Evolutionary conservation across 164 flowering plant species (phyloP).

Genomic region (Vitis amurensis): DNA sequence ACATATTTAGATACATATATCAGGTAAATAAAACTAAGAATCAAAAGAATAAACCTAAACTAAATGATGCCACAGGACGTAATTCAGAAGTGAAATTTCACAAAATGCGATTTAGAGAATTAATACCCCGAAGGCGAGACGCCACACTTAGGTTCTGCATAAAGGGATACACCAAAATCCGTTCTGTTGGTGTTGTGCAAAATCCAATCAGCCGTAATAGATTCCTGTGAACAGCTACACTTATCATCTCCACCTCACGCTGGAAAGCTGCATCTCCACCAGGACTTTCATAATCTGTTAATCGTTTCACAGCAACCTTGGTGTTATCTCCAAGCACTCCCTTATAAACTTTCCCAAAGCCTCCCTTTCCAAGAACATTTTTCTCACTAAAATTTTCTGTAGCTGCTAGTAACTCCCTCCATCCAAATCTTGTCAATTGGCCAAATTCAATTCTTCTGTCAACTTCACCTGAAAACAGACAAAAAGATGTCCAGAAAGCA

Average conservation of each 20-base stretch:
- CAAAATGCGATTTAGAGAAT: not conserved
- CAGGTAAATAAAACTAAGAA: not conserved
- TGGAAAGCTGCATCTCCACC: slow-evolving; percentile 94
- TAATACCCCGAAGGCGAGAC: slow-evolving; percentile 75
- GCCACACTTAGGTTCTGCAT: slow-evolving; percentile 98
- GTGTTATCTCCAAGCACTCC: slow-evolving; percentile 82
- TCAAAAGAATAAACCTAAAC: not conserved
- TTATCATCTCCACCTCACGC: slow-evolving; percentile 96
- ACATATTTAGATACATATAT: not conserved
- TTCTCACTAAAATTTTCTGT: slow-evolving; percentile 87
- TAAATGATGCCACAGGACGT: not conserved
- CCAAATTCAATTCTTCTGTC: slow-evolving; percentile 93
- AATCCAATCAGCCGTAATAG: slow-evolving; percentile 83
- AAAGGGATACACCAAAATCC: slow-evolving; percentile 87
- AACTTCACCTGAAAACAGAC: slow-evolving; percentile 80
- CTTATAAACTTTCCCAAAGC: slow-evolving; percentile 91
- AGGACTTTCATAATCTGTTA: slow-evolving; percentile 88
- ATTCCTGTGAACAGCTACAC: slow-evolving; percentile 93
- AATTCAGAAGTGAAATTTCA: not conserved
- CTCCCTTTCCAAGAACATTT: slow-evolving; percentile 94
- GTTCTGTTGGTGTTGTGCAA: slow-evolving; percentile 88
- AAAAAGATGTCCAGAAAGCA: slow-evolving; percentile 3
- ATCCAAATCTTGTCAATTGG: slow-evolving; percentile 81
- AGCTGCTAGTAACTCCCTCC: slow-evolving; percentile 87
- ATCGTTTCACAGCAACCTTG: slow-evolving; percentile 86